Percentiles rank a stretch among this genome's conserved stretches.
These are phyloP conservation scores for Sporothrix inflata DNA, from an alignment of 2,329 filamentous ascomycete genomes.

Conservation along the genomic window DNA sequence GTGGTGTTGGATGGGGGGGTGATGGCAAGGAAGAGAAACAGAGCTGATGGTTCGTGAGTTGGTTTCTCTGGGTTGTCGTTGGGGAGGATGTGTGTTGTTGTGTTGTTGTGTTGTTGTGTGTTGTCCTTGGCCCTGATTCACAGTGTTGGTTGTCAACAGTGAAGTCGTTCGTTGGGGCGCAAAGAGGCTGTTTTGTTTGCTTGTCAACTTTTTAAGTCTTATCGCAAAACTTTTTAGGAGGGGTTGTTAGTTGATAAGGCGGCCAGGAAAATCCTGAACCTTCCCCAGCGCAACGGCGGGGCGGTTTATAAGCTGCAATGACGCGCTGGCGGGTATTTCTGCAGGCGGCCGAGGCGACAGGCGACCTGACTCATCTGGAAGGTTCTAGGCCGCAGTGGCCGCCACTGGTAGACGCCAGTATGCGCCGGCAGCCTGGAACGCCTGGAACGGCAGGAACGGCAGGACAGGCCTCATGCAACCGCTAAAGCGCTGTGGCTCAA, in stretches of 20 bases:
- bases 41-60: neutral
- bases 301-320: constrained; percentile 30
- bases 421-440: neutral
- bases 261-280: constrained; percentile 15
- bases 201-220: constrained; percentile 18
- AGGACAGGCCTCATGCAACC: constrained; percentile 1
- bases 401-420: constrained; percentile 15
- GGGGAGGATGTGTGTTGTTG: neutral
- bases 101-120: constrained; percentile 3
- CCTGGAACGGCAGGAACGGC: neutral
- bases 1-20: neutral
- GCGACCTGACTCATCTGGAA: constrained; percentile 33
- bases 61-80: neutral
- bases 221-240: constrained; percentile 31
- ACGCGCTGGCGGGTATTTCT: constrained; percentile 21
- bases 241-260: constrained; percentile 28
- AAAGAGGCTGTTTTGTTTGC: constrained; percentile 2
- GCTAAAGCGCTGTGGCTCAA: constrained; percentile 6
- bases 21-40: neutral
- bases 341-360: neutral
- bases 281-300: constrained; percentile 7
- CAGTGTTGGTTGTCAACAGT: neutral
- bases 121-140: neutral
- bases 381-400: constrained; percentile 31
- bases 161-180: neutral